Base-by-base conservation (phyloP, 2,329 filamentous ascomycete genomes). In the Aspergillus carbonarius region DNA sequence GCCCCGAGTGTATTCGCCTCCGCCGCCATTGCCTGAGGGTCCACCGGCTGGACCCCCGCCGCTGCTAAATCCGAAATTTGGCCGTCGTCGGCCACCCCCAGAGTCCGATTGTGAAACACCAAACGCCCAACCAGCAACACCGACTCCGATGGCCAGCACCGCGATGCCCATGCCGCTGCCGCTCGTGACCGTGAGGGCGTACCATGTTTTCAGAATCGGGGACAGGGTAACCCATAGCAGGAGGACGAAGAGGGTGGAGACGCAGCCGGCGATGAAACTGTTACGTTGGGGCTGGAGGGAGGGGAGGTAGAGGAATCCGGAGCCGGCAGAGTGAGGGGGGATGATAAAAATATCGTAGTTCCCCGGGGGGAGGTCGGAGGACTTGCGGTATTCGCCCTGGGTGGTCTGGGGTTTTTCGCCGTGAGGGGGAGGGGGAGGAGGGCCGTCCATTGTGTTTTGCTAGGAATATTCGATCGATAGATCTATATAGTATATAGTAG, bases 331-430 rank as follows among this genome's bases (percentile, higher is more conserved):
- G 75, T 96, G 92, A 48, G 93, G 91, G 7, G 93, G 93, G 70
- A 98, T 93, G 73, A 97, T 89, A 79, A 97, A 97, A 72, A 98
- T 96, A 79, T 98, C 93, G 77, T 96, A 98, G 73, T 95, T 96
- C 56, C 93, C 93, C 1, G 90, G 83, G 2, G 93, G 93, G 49
- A 97, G 81, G 57, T 90, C 89, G 53, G 75, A 76, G 6, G 74
- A 68, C 61, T 74, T 78, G 57, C 75, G 74, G 58, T 78, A 77
- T 60, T 74, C 73, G 25, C 81, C 80, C 37, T 85, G 82, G 53
- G 85, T 82, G 18, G 85, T 85, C 74, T 88, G 88, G 51, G 91
- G 90, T 66, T 87, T 88, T 71, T 87, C 83, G 76, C 92, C 92
- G 78, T 96, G 92, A 63, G 91, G 92, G 72, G 92, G 92, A 66